Evolutionary conservation across 2,329 filamentous ascomycete species (phyloP).

Genomic region (Colletotrichum sp.): DNA sequence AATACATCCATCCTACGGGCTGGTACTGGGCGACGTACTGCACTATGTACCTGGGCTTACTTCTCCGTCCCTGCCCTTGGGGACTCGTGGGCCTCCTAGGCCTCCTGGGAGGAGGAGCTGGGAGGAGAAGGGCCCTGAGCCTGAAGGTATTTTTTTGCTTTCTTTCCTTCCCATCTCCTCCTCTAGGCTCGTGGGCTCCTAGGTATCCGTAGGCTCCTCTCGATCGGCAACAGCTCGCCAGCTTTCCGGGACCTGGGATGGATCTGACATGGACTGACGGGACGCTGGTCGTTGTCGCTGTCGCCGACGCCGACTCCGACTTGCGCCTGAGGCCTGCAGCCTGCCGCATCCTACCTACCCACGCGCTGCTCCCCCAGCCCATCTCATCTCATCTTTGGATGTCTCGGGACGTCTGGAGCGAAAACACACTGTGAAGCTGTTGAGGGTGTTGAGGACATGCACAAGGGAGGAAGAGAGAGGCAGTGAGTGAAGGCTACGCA

Average conservation of each 20-base stretch:
- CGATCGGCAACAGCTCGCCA: slow-evolving; percentile 1
- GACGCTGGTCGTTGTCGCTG: not conserved
- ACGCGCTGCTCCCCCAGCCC: not conserved
- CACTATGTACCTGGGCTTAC: not conserved
- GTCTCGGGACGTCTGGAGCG: not conserved
- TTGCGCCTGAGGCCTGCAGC: not conserved
- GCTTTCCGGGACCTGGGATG: not conserved
- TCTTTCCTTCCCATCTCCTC: not conserved
- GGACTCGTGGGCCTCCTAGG: not conserved
- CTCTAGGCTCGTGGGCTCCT: not conserved
- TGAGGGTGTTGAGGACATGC: not conserved
- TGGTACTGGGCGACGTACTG: not conserved
- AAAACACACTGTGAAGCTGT: not conserved
- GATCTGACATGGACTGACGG: not conserved
- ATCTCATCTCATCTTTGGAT: not conserved
- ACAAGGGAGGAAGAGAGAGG: not conserved
- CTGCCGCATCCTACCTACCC: not conserved
- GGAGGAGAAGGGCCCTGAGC: not conserved
- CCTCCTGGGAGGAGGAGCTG: not conserved
- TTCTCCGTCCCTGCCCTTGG: not conserved
- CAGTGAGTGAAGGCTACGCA: not conserved
- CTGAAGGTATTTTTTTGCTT: not conserved
- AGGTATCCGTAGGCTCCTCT: not conserved
- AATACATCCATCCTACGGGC: not conserved
- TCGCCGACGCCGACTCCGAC: not conserved